Evolutionary conservation across 495 filamentous ascomycete genomes (phyloP).

Genomic region (Paragyromitra xinjiangensis): DNA sequence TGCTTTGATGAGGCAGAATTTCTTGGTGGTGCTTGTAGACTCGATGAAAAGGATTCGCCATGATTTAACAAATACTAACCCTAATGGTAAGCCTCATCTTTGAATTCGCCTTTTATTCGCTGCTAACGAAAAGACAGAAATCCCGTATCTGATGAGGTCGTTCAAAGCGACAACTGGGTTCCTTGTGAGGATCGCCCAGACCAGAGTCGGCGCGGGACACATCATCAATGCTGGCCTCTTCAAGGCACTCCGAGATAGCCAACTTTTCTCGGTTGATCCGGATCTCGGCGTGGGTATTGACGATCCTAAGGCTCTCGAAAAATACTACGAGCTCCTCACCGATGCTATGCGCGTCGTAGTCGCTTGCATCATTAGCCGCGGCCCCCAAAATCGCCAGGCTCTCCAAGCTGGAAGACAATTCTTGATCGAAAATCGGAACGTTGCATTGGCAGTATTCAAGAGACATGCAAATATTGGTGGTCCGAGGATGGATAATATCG

Average conservation of each 20-base stretch:
- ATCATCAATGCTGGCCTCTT: constrained; percentile 92
- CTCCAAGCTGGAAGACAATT: constrained; percentile 78
- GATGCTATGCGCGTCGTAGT: constrained; percentile 83
- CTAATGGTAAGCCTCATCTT: constrained; percentile 62
- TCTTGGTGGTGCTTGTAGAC: constrained; percentile 87
- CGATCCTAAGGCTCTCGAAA: constrained; percentile 73
- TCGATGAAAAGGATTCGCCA: constrained; percentile 74
- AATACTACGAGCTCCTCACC: constrained; percentile 83
- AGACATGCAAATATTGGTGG: constrained; percentile 81
- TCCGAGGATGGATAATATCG: constrained; percentile 59
- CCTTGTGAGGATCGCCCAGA: constrained; percentile 84
- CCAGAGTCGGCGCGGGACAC: constrained; percentile 76
- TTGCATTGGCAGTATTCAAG: constrained; percentile 91
- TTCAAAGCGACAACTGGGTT: constrained; percentile 81
- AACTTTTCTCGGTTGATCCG: constrained; percentile 87
- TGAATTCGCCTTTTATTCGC: neutral
- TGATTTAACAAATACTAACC: constrained; percentile 67
- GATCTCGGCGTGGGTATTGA: constrained; percentile 84
- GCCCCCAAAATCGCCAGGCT: constrained; percentile 79
- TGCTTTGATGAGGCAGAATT: constrained; percentile 81
- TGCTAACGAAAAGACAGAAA: constrained; percentile 61
- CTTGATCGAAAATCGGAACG: constrained; percentile 76
- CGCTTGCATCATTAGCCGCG: constrained; percentile 77
- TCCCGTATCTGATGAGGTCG: constrained; percentile 67
- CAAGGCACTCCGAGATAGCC: constrained; percentile 76